Base-by-base conservation (phyloP, 176 grass and related monocot species). In the Urochloa ruziziensis region DNA sequence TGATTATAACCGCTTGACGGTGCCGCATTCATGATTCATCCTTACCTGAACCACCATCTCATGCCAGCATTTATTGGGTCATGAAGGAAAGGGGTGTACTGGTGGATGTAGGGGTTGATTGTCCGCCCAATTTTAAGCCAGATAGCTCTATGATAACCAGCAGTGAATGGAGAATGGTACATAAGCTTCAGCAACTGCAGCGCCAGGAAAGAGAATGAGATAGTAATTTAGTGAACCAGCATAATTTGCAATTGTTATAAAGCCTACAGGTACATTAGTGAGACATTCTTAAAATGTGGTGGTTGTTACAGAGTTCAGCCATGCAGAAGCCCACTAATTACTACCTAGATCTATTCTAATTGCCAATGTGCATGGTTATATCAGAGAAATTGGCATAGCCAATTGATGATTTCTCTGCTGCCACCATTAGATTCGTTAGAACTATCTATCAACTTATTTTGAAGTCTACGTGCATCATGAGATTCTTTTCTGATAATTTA, bases 31-130 rank as follows among this genome's bases (percentile, higher is more conserved):
- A 79, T 85, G 48, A 46, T 86, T 59, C 67, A 82, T 85, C 56
- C 89, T 87, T 94, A 99, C 43, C 96, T 89, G 52, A 99, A 99
- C 96, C 96, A 99, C 96, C 93, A 96, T 91, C 96, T 96, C 85
- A 94, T 92, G 52, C 92, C 89, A 6, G 91, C 80, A 46, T 91
- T 92, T 84, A 99, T 85, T 4, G 83, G 91, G 78, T 83, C 87
- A 72, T 93, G 94, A 59, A 96, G 77, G 77, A 96, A 96, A 37
- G 93, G 93, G 13, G 87, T 82, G 32, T 99, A 92, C 16, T 18
- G 83, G 40, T 85, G 37, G 49, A 96, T 90, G 44, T 90, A 94
- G 4, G 96, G 96, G 68, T 94, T 96, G 44, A 83, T 54, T 32
- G 87, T 92, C 16, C 91, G 80, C 4, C 96, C 93, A 75, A 99